Evolutionary conservation across 495 filamentous ascomycete species (phyloP).

Genomic region (Tuber calosporum): DNA sequence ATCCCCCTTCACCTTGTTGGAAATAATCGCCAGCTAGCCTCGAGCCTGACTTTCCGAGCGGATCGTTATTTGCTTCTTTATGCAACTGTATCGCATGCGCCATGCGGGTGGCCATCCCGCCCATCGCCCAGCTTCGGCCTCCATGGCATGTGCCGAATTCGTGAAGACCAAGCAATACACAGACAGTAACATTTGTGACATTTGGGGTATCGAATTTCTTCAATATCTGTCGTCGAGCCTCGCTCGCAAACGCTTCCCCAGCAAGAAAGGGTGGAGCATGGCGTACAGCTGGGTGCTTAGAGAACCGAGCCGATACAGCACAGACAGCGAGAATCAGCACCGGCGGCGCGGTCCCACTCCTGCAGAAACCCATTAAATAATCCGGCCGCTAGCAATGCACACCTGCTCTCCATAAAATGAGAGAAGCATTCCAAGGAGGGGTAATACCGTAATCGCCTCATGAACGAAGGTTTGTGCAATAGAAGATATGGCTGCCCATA

Average conservation of each 20-base stretch:
- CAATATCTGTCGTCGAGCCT: constrained; percentile 74
- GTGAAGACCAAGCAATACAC: constrained; percentile 80
- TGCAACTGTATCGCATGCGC: constrained; percentile 92
- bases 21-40: constrained; percentile 51
- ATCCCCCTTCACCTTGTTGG: constrained; percentile 44
- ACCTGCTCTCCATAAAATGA: background rate
- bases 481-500: constrained; percentile 94
- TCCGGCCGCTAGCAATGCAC: background rate
- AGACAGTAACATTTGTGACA: constrained; percentile 85
- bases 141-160: constrained; percentile 97
- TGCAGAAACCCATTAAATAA: constrained; percentile 27
- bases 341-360: constrained; percentile 63
- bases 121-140: constrained; percentile 88
- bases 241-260: constrained; percentile 80
- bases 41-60: constrained; percentile 46
- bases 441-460: constrained; percentile 65
- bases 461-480: constrained; percentile 95
- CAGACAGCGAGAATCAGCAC: constrained; percentile 87
- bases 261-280: constrained; percentile 79
- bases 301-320: constrained; percentile 87
- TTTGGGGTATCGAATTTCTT: constrained; percentile 89
- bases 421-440: constrained; percentile 6
- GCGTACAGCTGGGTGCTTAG: constrained; percentile 81
- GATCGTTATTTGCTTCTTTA: constrained; percentile 84
- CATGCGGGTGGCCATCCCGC: constrained; percentile 92